phyloP scores from a whole-genome alignment of 257 asterid species.

The Capsicum baccatum region DNA sequence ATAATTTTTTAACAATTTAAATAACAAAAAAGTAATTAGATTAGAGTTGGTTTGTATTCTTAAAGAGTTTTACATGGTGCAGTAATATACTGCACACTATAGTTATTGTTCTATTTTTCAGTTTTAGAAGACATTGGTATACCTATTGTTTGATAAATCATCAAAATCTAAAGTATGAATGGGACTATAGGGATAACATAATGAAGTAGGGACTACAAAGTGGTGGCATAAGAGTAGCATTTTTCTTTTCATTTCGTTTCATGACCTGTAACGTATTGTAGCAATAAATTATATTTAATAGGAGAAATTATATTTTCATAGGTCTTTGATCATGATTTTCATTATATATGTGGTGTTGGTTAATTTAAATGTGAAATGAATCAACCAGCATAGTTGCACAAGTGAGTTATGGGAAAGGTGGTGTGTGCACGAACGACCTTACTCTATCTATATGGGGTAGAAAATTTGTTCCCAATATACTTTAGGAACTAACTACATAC shows the following conservation, averaged over 20 bases:
- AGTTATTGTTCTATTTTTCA: too few species aligned
- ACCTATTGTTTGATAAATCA: too few species aligned
- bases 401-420: background rate
- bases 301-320: background rate
- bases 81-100: too few species aligned
- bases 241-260: constrained; percentile 18
- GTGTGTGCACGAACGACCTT: background rate
- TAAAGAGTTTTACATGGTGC: too few species aligned
- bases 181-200: too few species aligned
- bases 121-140: too few species aligned
- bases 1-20: too few species aligned
- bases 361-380: background rate
- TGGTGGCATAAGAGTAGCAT: too few species aligned
- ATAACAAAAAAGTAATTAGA: too few species aligned
- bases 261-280: background rate
- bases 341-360: background rate
- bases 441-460: background rate
- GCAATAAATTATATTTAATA: background rate
- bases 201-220: too few species aligned
- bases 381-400: background rate
- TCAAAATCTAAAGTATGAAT: too few species aligned
- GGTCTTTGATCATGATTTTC: background rate
- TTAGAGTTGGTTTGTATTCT: too few species aligned
- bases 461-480: background rate
- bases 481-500: background rate